Base-by-base conservation (phyloP, 2,329 filamentous ascomycete species). In the Pyrenophora tritici-repentis region DNA sequence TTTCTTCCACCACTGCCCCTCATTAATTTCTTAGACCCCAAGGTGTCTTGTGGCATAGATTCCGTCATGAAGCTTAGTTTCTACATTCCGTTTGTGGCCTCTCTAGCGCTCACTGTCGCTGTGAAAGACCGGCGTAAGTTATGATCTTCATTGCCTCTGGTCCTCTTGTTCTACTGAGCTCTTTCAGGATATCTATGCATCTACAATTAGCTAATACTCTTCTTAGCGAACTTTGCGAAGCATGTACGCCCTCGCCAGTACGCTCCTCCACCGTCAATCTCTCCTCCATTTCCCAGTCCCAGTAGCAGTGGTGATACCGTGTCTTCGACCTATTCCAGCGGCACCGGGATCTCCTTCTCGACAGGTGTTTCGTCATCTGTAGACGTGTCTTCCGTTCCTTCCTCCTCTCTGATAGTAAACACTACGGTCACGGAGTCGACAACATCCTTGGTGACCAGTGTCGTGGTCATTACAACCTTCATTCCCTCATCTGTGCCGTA, bases 221-320 rank as follows among this genome's bases (percentile, higher is more conserved):
- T 1, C n/a, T 2, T 24, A 65, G 63, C 58, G 1, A 58, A 42
- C 37, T 41, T 62, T n/a, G 52, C 47, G 13, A 50, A 52, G 17
- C 58, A 55, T 41, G 54, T 60, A 32, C 51, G 53, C n/a, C 58
- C 59, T 14, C 58, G 63, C 12, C 52, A 62, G 37, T 63, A 67
- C 37, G 36, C 50, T 10, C 51, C 58, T 7, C 59, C 63, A 22
- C 62, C 61, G 13, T 41, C 55, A 29, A 49, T 59, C 45, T 61
- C 42, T 29, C 31, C 50, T 7, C 49, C 58, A 3, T 39, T 51
- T 13, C 45, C 53, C 6, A 46, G 31, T 24, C 41, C 47, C 13
- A 58, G 47, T 42, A 57, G 46, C 6, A 52, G 31, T 3, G 41
- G 42, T 31, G 31, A 24, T 18, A 45, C 39, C 5, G n/a, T 50